These are phyloP conservation scores for Malus hybrid DNA, from an alignment of 331 rosid genomes.

Conservation along the genomic window DNA sequence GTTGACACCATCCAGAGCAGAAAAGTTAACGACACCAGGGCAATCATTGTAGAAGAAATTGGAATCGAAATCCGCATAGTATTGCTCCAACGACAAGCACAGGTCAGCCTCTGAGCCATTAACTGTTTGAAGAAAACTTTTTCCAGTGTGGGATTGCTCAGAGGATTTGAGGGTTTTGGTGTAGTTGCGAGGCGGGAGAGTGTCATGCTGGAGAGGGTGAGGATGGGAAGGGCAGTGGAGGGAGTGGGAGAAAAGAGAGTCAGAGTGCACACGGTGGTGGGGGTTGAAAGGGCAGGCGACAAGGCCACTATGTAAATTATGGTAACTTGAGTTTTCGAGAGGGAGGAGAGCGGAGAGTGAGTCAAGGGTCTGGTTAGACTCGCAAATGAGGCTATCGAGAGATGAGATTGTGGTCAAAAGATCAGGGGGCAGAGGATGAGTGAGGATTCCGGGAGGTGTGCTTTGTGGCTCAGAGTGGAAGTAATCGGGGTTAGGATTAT, in stretches of 20 bases:
- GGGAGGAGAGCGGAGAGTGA: conserved; percentile 40
- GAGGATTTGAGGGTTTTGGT: conserved; percentile 33
- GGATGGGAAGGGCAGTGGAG: conserved; percentile 64
- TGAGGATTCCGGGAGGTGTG: conserved; percentile 1
- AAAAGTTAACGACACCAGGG: conserved; percentile 51
- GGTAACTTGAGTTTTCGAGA: conserved; percentile 14
- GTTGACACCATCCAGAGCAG: conserved; percentile 17
- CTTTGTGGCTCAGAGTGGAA: neutral
- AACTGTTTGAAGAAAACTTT: conserved; percentile 1
- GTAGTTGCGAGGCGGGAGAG: conserved; percentile 35
- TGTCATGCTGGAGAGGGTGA: conserved; percentile 18
- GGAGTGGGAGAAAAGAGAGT: conserved; percentile 58
- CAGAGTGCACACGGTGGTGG: conserved; percentile 51
- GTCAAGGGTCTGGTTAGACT: conserved; percentile 18
- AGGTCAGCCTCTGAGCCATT: conserved; percentile 27
- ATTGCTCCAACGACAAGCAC: conserved; percentile 39
- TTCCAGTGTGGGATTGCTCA: conserved; percentile 5
- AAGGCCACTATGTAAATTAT: neutral
- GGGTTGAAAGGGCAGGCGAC: conserved; percentile 47
- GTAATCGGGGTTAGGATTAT: conserved; percentile 16
- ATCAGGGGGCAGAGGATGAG: conserved; percentile 7
- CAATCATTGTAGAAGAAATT: conserved; percentile 55
- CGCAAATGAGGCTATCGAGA: conserved; percentile 36
- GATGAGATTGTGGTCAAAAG: conserved; percentile 35
- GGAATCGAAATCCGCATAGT: conserved; percentile 19